phyloP scores from a whole-genome alignment of 2,329 filamentous ascomycete genomes.

The Cryphonectria japonica region DNA sequence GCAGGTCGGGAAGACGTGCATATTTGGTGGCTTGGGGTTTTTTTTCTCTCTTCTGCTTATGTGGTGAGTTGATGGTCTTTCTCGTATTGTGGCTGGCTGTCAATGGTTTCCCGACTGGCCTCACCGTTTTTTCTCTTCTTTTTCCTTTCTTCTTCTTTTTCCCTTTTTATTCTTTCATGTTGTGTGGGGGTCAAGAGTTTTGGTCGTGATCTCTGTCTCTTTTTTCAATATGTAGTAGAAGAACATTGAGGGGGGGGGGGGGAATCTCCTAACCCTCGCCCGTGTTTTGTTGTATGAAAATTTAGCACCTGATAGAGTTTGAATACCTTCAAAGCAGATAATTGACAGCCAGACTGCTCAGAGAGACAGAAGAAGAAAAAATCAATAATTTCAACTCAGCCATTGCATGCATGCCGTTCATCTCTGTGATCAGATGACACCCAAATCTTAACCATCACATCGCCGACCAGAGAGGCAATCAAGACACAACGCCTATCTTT shows the following conservation, averaged over 20 bases:
- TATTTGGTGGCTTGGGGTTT: neutral
- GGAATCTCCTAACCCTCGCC: neutral
- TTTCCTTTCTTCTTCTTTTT: neutral
- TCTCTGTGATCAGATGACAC: neutral
- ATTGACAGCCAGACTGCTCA: too few species aligned
- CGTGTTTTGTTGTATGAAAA: neutral
- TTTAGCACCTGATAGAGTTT: neutral
- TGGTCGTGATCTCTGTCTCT: neutral
- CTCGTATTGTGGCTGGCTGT: constrained; percentile 3
- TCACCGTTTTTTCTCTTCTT: neutral
- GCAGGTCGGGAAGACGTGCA: constrained; percentile 7
- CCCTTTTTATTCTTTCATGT: neutral
- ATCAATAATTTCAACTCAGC: neutral
- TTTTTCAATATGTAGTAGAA: neutral
- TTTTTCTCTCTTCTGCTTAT: neutral
- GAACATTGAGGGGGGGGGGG: too few species aligned
- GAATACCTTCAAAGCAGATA: neutral
- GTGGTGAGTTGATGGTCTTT: neutral
- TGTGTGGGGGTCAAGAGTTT: neutral
- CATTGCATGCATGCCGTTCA: neutral
- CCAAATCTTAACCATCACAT: neutral
- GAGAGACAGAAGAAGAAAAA: neutral
- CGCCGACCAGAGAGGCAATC: neutral
- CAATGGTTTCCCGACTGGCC: neutral
- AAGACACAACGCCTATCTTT: neutral